Conservation (phyloP, 805 yeast species). For the Candida fluviatilis region DNA sequence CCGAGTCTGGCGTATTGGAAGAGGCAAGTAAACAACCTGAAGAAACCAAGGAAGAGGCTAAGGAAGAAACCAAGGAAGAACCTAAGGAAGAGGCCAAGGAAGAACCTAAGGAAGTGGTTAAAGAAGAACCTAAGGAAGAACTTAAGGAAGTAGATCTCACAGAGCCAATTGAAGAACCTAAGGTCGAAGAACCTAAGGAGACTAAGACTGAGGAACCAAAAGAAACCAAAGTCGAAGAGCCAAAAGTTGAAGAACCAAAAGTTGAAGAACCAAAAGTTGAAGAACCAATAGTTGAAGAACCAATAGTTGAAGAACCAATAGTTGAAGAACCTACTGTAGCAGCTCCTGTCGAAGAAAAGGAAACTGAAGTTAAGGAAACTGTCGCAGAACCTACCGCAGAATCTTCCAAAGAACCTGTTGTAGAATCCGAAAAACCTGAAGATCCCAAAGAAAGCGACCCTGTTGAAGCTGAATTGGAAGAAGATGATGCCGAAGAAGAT, state of each 20-base stretch:
- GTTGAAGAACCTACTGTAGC: not conserved
- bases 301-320: not conserved
- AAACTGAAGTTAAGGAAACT: not conserved
- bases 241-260: not conserved
- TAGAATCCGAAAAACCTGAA: not conserved
- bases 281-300: not conserved
- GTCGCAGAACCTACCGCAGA: not conserved
- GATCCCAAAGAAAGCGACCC: constrained; percentile 6
- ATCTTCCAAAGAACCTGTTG: not conserved
- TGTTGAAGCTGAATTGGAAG: constrained; percentile 4
- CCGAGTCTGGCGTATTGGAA: constrained; percentile 1
- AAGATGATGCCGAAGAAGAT: constrained; percentile 8
- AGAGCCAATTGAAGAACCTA: constrained; percentile 1
- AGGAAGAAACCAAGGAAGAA: constrained; percentile 3
- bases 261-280: not conserved
- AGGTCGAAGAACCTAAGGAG: constrained; percentile 1
- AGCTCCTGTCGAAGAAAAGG: not conserved
- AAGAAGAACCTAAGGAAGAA: constrained; percentile 2
- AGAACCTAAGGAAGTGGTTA: constrained; percentile 3
- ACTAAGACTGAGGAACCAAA: not conserved
- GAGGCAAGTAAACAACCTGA: constrained; percentile 9
- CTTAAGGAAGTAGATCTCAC: constrained; percentile 5
- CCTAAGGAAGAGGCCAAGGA: constrained; percentile 5
- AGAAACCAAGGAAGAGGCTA: constrained; percentile 6
- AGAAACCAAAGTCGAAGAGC: constrained; percentile 4